phyloP scores from a whole-genome alignment of 2,329 filamentous ascomycete species.

The Sclerotinia nivalis region DNA sequence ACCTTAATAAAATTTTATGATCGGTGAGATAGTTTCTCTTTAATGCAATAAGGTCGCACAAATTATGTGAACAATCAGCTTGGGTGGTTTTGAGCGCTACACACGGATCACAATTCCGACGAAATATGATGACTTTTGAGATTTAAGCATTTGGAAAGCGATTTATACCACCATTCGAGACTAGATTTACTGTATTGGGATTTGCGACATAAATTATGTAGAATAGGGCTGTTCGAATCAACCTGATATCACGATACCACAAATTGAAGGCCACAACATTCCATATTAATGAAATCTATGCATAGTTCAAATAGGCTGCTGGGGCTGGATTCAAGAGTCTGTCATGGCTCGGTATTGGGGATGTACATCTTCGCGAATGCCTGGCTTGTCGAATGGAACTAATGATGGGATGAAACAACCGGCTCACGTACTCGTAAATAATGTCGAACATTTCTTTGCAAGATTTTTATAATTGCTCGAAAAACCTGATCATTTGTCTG shows the following conservation, averaged over 20 bases:
- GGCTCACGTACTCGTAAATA: neutral
- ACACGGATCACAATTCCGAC: neutral
- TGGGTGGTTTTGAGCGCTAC: neutral
- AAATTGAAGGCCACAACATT: neutral
- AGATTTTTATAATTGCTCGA: constrained; percentile 6
- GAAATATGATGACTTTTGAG: no score
- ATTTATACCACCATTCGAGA: neutral
- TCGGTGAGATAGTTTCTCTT: neutral
- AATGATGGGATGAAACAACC: neutral
- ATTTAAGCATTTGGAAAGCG: neutral
- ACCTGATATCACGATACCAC: constrained; percentile 1
- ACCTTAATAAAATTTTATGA: neutral
- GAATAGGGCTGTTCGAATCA: neutral
- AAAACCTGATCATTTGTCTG: constrained; percentile 10
- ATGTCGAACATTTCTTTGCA: constrained; percentile 2
- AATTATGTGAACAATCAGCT: neutral
- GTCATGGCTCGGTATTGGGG: neutral
- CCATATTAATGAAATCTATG: neutral
- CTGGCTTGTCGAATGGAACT: neutral
- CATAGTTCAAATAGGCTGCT: neutral
- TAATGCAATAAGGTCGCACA: constrained; percentile 6
- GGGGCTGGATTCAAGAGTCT: neutral
- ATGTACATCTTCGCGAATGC: neutral
- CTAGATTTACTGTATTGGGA: neutral
- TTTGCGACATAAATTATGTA: neutral